phyloP scores from a whole-genome alignment of 2,329 filamentous ascomycete species.

The Aspergillus sp. region DNA sequence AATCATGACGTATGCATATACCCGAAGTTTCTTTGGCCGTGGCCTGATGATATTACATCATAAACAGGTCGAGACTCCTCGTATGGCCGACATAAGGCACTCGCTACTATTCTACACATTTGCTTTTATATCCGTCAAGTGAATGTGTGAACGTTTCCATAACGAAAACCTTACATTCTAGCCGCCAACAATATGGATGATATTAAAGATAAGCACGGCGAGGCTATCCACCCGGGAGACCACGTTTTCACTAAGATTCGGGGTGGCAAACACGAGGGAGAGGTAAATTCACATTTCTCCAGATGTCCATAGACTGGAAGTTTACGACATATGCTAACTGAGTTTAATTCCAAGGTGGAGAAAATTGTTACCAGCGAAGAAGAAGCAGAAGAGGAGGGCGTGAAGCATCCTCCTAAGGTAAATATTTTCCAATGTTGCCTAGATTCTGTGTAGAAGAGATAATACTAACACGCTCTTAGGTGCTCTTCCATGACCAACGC shows the following conservation, averaged over 20 bases:
- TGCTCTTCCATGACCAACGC: slow-evolving; percentile 3
- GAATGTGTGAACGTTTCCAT: too few species aligned
- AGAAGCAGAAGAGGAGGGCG: slow-evolving; percentile 2
- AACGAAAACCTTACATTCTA: too few species aligned
- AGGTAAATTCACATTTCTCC: neutral
- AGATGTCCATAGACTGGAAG: neutral
- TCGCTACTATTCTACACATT: too few species aligned
- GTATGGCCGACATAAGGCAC: too few species aligned
- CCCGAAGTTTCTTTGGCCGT: too few species aligned
- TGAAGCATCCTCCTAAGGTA: slow-evolving; percentile 6
- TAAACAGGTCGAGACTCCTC: too few species aligned
- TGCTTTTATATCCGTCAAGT: too few species aligned
- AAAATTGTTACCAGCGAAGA: neutral
- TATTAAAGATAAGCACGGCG: slow-evolving; percentile 5
- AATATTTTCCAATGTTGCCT: too few species aligned
- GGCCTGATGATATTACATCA: too few species aligned
- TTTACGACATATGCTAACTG: too few species aligned
- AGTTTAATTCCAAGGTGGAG: neutral
- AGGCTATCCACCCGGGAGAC: neutral
- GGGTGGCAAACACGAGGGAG: slow-evolving; percentile 2
- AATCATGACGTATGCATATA: too few species aligned
- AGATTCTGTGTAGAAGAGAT: neutral
- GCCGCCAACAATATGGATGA: slow-evolving; percentile 12
- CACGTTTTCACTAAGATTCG: slow-evolving; percentile 6
- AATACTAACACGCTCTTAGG: neutral